Evolutionary conservation across 2,329 filamentous ascomycete species (phyloP), one percentile per base, ranked within the genome.

Genomic region (Stemphylium vesicarium): DNA sequence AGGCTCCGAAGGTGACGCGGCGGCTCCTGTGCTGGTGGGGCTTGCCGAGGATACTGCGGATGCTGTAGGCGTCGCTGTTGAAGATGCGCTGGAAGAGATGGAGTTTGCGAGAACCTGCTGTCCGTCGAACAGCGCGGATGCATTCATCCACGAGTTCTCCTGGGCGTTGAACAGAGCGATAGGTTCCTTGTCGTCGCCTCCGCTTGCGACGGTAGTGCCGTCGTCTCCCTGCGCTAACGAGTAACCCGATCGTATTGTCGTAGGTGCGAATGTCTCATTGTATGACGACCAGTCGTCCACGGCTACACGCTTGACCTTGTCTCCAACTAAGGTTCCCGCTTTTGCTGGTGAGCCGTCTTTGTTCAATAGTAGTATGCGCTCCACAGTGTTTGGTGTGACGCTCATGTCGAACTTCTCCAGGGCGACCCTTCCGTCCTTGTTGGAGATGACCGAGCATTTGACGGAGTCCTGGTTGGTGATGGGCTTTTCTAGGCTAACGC

Each of bases 401-500:
- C 83, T 83, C 77, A 92, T 84, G 70, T 96, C 87, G 65, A 95
- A 96, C 10, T 87, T 86, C 64, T 92, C 86, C 15, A 98, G 79
- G 35, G 88, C 85, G 70, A 91, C 93, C 75, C 89, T 93, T 24
- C 84, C 87, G 72, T 96, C 91, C 37, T 86, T 83, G 18, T 89
- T 90, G 11, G 80, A 79, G n/a, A 96, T 77, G 4, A 96, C 68
- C 0, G 86, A 81, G 22, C 85, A 85, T 68, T 88, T 85, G 42
- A 88, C 80, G 2, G 82, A 78, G 2, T 82, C 81, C 50, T 85
- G 83, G 66, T 86, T 85, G 13, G 82, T 75, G 16, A 92, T 75
- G 1, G 86, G 85, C 12, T 81, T 74, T 0, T 84, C 80, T 20
- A 97, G 78, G 3, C 83, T 83, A 3, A 86, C 84, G 6, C 86